Evolutionary conservation across 163 green algal genomes (phyloP).

Genomic region (Prototheca cutis): DNA sequence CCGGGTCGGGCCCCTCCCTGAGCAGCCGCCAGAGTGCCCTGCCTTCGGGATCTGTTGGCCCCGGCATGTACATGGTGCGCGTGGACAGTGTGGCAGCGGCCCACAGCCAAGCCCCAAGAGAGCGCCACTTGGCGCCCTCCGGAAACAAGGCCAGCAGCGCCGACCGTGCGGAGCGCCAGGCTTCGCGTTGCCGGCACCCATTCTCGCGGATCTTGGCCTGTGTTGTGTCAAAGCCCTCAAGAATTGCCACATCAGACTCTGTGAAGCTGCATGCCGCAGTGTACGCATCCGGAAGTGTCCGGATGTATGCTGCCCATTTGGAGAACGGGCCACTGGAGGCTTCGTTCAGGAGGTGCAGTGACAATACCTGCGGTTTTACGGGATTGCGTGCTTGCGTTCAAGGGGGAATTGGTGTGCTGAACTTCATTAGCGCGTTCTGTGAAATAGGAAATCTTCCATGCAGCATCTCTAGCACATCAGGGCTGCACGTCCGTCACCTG

Average conservation of each 20-base stretch:
- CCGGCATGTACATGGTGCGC: conserved; percentile 58
- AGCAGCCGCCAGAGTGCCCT: conserved; percentile 9
- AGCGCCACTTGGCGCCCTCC: conserved; percentile 3
- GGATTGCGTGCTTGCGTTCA: background rate
- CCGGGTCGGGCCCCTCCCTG: conserved; percentile 1
- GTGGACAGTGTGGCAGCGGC: conserved; percentile 38
- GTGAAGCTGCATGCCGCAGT: conserved; percentile 35
- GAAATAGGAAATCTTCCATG: background rate
- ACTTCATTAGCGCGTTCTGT: background rate
- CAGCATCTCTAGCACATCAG: background rate
- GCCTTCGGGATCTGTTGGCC: too few species aligned
- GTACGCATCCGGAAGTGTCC: conserved; percentile 43
- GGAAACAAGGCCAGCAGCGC: background rate
- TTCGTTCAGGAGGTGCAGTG: conserved; percentile 54
- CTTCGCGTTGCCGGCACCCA: background rate
- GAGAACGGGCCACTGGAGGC: conserved; percentile 28
- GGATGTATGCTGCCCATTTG: conserved; percentile 48
- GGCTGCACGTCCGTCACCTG: background rate
- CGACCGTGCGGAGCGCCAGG: conserved; percentile 10
- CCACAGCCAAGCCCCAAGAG: conserved; percentile 38
- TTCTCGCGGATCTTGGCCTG: background rate
- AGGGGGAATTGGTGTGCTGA: background rate
- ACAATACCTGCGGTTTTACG: conserved; percentile 37
- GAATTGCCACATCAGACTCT: conserved; percentile 16
- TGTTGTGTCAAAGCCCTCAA: conserved; percentile 24